Conservation (phyloP, 2,329 filamentous ascomycete genomes). For the Neopestalotiopsis sp. region DNA sequence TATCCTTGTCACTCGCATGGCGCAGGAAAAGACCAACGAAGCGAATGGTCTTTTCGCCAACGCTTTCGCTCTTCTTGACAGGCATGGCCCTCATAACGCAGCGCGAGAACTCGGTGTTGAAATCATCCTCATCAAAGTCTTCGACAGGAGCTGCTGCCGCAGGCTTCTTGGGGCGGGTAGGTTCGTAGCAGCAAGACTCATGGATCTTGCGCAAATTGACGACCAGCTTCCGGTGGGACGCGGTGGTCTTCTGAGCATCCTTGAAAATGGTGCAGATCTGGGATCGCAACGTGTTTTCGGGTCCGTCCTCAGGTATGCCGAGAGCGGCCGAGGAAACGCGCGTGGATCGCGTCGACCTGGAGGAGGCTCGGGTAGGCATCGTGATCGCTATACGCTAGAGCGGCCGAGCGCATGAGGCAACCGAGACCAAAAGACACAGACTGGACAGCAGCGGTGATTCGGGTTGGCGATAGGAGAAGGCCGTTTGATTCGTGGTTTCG, state of each 20-base stretch:
- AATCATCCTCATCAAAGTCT: slow-evolving; percentile 83
- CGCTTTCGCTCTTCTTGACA: slow-evolving; percentile 89
- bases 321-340: slow-evolving; percentile 50
- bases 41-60: slow-evolving; percentile 82
- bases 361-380: slow-evolving; percentile 58
- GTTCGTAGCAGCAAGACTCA: slow-evolving; percentile 78
- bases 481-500: neutral
- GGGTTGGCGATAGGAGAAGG: neutral
- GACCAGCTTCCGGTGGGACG: slow-evolving; percentile 87
- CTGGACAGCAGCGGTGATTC: neutral
- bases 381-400: slow-evolving; percentile 11
- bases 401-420: neutral
- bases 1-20: slow-evolving; percentile 73
- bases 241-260: slow-evolving; percentile 87
- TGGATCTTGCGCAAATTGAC: slow-evolving; percentile 90
- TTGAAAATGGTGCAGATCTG: slow-evolving; percentile 77
- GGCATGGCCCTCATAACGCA: slow-evolving; percentile 83
- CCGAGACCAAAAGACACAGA: neutral
- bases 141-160: slow-evolving; percentile 63
- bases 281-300: slow-evolving; percentile 72
- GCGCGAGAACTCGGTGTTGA: slow-evolving; percentile 84
- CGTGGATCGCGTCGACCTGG: slow-evolving; percentile 53
- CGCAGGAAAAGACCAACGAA: slow-evolving; percentile 89
- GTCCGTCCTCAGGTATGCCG: slow-evolving; percentile 73
- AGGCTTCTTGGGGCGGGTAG: slow-evolving; percentile 55